phyloP scores from a whole-genome alignment of 768 basidiomycete species.

The Floccularia luteovirens region DNA sequence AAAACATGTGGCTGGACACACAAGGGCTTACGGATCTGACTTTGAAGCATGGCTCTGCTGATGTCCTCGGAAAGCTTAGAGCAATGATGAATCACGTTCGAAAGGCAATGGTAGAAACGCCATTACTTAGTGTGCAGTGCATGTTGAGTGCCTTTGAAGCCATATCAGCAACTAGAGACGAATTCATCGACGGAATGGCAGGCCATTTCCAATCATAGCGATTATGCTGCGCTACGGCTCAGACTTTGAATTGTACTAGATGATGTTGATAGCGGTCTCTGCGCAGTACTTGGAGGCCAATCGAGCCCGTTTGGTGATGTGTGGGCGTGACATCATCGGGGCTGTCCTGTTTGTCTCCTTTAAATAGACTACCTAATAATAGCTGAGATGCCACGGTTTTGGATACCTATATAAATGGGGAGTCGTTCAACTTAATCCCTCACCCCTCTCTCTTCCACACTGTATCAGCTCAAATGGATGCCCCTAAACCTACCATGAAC shows the following conservation, averaged over 20 bases:
- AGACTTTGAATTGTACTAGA: background rate
- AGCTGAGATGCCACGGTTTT: no score
- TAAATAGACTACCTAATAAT: no score
- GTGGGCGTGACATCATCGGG: no score
- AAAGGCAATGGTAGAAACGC: slow-evolving; percentile 23
- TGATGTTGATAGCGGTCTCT: background rate
- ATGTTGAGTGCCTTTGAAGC: slow-evolving; percentile 37
- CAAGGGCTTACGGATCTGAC: slow-evolving; percentile 39
- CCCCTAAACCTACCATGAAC: slow-evolving; percentile 27
- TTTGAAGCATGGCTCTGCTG: slow-evolving; percentile 34
- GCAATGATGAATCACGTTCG: slow-evolving; percentile 29
- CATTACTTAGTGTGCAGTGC: slow-evolving; percentile 30
- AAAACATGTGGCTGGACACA: slow-evolving; percentile 44
- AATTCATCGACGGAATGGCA: slow-evolving; percentile 28
- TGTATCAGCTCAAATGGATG: no score
- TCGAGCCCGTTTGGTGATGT: no score
- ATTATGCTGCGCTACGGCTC: background rate
- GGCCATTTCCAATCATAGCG: slow-evolving; percentile 23
- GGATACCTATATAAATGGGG: no score
- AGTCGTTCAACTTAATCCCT: background rate
- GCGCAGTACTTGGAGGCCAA: no score
- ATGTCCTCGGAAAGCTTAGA: slow-evolving; percentile 54
- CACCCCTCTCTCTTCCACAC: background rate
- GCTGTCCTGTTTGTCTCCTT: no score
- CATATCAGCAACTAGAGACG: slow-evolving; percentile 28